Evolutionary conservation across 352 stramenopile species (phyloP), one percentile per base, ranked within the genome.

Genomic region (Phytophthora cryptogea): DNA sequence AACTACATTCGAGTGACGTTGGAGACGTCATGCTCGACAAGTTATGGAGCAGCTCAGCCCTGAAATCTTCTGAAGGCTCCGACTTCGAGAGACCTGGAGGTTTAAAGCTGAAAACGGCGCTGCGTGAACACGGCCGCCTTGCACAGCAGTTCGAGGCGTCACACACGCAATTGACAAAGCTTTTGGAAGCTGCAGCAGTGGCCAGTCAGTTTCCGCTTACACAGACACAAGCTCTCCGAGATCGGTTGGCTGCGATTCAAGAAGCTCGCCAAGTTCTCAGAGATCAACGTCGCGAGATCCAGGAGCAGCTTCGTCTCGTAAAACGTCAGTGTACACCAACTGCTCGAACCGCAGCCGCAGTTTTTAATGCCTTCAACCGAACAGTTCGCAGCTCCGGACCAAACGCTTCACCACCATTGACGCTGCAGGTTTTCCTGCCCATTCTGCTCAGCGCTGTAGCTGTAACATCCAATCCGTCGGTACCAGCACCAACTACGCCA

Each of bases 361-460:
- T 86, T 9, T 85, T 80, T 44, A 86, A 70, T 23, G 53, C 66
- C 9, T 72, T 86, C 47, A 88, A 85, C 31, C 16, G 16, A 1
- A 50, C 36, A 3, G 16, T 63, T 14, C 5, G 13, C n/a, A 30
- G 16, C 6, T 23, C 4, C 11, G 47, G 31, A 20, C 8, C 30
- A 5, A 45, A 56, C 4, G 8, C 28, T 14, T 66, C 63, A 4
- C 63, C 70, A 23, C 54, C 59, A 14, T 41, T 81, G 33, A 56
- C 55, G 36, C 56, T 81, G 26, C 59, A 72, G 13, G 36, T 69
- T 1, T 79, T 76, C 48, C 17, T 78, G 3, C 59, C 77, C 2
- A 63, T 84, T 9, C 70, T 77, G 23, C n/a, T 65, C 4, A 48
- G 41, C 13, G n/a, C 41, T 27, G n/a, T 68, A 23, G 8, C 31